phyloP scores from a whole-genome alignment of 1,139 yeast species.

The Cylindricascospora bacillispora region DNA sequence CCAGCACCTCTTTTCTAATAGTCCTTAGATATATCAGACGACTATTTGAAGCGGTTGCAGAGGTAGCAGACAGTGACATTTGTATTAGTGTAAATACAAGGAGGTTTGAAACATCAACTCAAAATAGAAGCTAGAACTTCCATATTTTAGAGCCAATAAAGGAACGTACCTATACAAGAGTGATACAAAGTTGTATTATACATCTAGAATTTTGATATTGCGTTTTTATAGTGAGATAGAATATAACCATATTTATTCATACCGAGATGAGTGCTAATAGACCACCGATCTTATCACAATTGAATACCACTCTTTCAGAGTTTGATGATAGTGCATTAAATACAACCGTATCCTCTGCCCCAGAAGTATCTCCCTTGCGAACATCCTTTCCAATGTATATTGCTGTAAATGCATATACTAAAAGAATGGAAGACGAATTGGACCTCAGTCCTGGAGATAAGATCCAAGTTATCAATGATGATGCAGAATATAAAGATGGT shows the following conservation, averaged over 20 bases:
- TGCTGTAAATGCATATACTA: slow-evolving; percentile 79
- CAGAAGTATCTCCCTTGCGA: too few relatives aligned
- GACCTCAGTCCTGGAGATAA: slow-evolving; percentile 73
- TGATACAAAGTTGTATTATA: too few relatives aligned
- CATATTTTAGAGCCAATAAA: too few relatives aligned
- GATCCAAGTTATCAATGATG: slow-evolving; percentile 86
- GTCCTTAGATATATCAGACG: too few relatives aligned
- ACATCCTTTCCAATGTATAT: slow-evolving; percentile 23
- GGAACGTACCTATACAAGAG: too few relatives aligned
- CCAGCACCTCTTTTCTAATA: too few relatives aligned
- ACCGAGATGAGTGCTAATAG: slow-evolving; percentile 1
- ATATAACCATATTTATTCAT: background rate
- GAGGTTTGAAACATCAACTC: too few relatives aligned
- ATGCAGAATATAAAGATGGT: slow-evolving; percentile 91
- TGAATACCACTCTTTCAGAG: slow-evolving; percentile 6
- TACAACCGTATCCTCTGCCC: slow-evolving; percentile 3
- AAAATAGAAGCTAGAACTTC: too few relatives aligned
- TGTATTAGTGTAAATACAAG: too few relatives aligned
- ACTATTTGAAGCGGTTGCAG: too few relatives aligned
- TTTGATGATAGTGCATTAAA: slow-evolving; percentile 1
- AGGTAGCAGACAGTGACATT: too few relatives aligned
- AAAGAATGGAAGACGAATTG: slow-evolving; percentile 83
- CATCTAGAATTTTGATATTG: too few relatives aligned
- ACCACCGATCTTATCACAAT: slow-evolving; percentile 6
- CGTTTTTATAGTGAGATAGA: background rate